phyloP scores from a whole-genome alignment of 1,284 basidiomycete species.

The Golubevia pallescens region DNA sequence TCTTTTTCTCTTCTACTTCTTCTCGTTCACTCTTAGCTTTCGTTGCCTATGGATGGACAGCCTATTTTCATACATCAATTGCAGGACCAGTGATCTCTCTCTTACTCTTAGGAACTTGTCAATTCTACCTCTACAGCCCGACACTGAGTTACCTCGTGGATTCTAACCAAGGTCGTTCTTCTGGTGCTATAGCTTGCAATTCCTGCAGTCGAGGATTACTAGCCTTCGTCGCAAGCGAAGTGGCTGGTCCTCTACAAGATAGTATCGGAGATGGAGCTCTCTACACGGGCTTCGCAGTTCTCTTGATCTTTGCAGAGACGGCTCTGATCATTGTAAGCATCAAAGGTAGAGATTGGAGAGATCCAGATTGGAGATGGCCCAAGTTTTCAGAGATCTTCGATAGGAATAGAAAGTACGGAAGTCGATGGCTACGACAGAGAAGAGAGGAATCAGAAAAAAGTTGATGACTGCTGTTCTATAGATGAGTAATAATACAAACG shows the following conservation, averaged over 20 bases:
- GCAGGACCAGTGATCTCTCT: conserved; percentile 11
- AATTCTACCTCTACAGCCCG: conserved; percentile 15
- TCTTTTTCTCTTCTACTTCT: conserved; percentile 3
- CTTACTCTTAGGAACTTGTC: conserved; percentile 11
- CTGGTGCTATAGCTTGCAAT: conserved; percentile 21
- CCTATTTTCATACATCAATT: conserved; percentile 11
- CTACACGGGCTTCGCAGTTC: conserved; percentile 20
- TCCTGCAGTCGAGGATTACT: conserved; percentile 14
- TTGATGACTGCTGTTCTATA: too few relatives aligned
- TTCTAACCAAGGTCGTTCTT: conserved; percentile 17
- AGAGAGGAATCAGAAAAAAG: too few relatives aligned
- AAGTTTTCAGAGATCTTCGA: too few relatives aligned
- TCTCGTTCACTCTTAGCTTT: conserved; percentile 3
- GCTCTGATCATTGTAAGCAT: neutral
- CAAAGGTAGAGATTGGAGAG: conserved; percentile 10
- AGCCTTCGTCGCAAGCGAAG: conserved; percentile 17
- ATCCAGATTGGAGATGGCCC: conserved; percentile 13
- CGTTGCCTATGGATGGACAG: conserved; percentile 17
- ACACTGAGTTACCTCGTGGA: conserved; percentile 21
- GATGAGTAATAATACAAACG: too few relatives aligned
- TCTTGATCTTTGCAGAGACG: conserved; percentile 3
- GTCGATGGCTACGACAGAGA: too few relatives aligned
- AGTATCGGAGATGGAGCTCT: conserved; percentile 17
- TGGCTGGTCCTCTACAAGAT: conserved; percentile 14
- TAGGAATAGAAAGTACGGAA: too few relatives aligned